Evolutionary conservation across 2,329 filamentous ascomycete genomes (phyloP).

Genomic region (Sporothrix euskadiensis): DNA sequence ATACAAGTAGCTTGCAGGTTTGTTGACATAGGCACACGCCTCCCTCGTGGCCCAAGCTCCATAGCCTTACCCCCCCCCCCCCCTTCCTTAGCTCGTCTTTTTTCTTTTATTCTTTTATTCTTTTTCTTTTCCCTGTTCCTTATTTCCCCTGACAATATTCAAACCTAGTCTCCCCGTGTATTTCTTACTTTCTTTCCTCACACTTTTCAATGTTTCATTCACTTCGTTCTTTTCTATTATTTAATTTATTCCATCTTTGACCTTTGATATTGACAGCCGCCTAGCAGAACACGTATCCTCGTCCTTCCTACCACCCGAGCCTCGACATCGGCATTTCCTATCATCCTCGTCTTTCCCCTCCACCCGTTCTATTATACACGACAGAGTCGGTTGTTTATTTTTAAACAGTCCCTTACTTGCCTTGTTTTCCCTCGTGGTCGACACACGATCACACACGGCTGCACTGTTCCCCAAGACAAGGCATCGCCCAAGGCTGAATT

Average conservation of each 20-base stretch:
- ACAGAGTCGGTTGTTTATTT: not conserved
- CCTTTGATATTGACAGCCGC: constrained; percentile 21
- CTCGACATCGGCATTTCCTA: not conserved
- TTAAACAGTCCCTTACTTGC: not conserved
- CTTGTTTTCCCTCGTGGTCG: not conserved
- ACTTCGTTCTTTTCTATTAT: not conserved
- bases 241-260: not conserved
- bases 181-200: not conserved
- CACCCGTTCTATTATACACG: not conserved
- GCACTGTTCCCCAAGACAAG: not conserved
- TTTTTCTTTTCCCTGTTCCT: not conserved
- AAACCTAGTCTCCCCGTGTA: not conserved
- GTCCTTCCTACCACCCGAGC: not conserved
- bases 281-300: constrained; percentile 21
- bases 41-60: constrained; percentile 9
- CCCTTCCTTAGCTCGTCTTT: not conserved
- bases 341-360: not conserved
- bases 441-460: not conserved
- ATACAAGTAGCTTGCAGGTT: not conserved
- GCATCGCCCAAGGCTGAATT: constrained; percentile 4
- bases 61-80: not conserved
- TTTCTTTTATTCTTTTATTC: not conserved
- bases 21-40: constrained; percentile 10
- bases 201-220: not conserved
- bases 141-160: constrained; percentile 13